A percentile compares a stretch with the other conserved stretches of the same genome.
These are phyloP conservation scores for Geopyxis carbonaria DNA, from an alignment of 495 filamentous ascomycete species.

Conservation along the genomic window DNA sequence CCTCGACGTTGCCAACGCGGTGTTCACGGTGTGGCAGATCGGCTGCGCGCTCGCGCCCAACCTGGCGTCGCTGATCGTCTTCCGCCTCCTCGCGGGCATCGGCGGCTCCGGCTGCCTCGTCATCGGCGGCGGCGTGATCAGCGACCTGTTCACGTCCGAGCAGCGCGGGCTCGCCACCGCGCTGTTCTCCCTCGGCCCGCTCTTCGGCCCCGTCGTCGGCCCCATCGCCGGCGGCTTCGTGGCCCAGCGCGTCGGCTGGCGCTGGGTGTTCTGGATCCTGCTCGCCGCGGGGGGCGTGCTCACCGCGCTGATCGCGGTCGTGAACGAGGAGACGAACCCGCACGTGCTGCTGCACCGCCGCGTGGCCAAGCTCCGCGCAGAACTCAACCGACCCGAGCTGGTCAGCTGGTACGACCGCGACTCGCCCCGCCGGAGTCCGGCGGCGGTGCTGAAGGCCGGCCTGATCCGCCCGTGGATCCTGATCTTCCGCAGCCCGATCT, in stretches of 20 bases:
- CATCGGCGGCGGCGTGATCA: conserved; percentile 41
- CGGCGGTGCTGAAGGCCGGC: conserved; percentile 22
- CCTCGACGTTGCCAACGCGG: conserved; percentile 42
- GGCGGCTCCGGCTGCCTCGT: conserved; percentile 40
- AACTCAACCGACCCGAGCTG: conserved; percentile 15
- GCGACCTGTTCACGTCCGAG: conserved; percentile 40
- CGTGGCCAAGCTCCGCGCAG: conserved; percentile 25
- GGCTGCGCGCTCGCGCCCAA: conserved; percentile 50
- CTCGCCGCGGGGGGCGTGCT: conserved; percentile 32
- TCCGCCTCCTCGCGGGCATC: conserved; percentile 47
- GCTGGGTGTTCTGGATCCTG: conserved; percentile 47
- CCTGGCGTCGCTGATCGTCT: conserved; percentile 40
- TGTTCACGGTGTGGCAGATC: conserved; percentile 54
- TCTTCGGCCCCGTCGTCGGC: conserved; percentile 36
- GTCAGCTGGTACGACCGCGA: conserved; percentile 14
- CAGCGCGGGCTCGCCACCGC: conserved; percentile 42
- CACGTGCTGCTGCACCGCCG: conserved; percentile 37
- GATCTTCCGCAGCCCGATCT: conserved; percentile 41
- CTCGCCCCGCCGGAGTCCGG: neutral
- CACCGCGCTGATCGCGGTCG: conserved; percentile 29
- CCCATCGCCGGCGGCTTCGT: conserved; percentile 40
- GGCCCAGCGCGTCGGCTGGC: conserved; percentile 37
- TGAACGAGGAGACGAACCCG: conserved; percentile 40
- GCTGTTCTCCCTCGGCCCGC: conserved; percentile 37
- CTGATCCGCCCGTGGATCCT: conserved; percentile 37